Base-by-base conservation (phyloP, 768 basidiomycete genomes). In the Russula dissimulans region DNA sequence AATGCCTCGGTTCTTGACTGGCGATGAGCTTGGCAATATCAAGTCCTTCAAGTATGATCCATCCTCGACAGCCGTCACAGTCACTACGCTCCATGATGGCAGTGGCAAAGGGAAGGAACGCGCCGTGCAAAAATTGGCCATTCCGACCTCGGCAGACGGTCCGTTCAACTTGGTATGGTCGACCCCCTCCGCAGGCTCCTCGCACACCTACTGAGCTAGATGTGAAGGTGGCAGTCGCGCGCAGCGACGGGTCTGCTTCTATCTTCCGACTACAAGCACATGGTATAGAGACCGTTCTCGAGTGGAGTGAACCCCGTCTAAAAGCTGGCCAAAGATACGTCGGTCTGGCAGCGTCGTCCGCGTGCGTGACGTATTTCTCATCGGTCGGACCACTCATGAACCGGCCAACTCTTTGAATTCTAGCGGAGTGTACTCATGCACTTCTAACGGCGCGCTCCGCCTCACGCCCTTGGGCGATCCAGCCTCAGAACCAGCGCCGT, bases 11-110 rank as follows among this genome's bases (percentile, higher is more conserved):
- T 90, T 91, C 72, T 73, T 89, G 53, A 71, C 82, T 47, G 91
- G 88, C 63, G 91, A 92, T 73, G 86, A 89, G 64, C 81, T 88
- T 36, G 91, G 90, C 18, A 81, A 80, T 58, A 79, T 91, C 59
- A 91, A 91, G 72, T 71, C 81, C 8, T 67, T 89, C 57, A 72
- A 66, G 10, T 86, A 79, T 66, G 55, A 69, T 4, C 65, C 72
- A 17, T 67, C 70, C 11, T 47, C 64, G 11, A 62, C 67, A 57
- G 79, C 76, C 54, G 67, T 71, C 2, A 61, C 68, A 22, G 50
- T 76, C 6, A 74, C 71, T 36, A 76, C 69, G 18, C 50, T 77
- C 5, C 67, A 71, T 54, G 70, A 72, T 62, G 74, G 74, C 11
- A 68, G 67, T 34, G 56, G 59, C 26, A 61, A 71, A 57, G 71